Evolutionary conservation across 2,329 filamentous ascomycete species (phyloP).

Genomic region (Penicillium sp.): DNA sequence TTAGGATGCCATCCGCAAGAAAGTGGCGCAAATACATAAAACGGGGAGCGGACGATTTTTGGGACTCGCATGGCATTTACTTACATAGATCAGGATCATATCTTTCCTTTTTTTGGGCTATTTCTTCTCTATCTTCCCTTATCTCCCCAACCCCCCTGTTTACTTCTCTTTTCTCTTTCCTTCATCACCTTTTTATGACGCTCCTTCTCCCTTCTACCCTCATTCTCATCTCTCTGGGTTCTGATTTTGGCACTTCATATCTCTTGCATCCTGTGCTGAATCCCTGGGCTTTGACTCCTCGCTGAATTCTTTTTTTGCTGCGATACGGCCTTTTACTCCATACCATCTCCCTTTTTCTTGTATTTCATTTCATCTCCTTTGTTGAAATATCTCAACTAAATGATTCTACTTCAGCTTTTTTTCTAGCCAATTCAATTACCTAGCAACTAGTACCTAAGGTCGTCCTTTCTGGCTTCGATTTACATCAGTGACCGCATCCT

Average conservation of each 20-base stretch:
- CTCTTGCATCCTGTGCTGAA: constrained; percentile 23
- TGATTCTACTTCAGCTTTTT: constrained; percentile 18
- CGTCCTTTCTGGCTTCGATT: constrained; percentile 6
- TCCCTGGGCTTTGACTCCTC: constrained; percentile 18
- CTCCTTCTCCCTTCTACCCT: constrained; percentile 17
- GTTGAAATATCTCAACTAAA: constrained; percentile 31
- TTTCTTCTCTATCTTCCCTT: constrained; percentile 9
- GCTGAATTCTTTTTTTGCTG: constrained; percentile 22
- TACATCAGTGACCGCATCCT: not conserved
- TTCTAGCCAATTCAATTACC: constrained; percentile 34
- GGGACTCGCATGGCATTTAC: constrained; percentile 39
- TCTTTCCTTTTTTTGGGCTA: constrained; percentile 27
- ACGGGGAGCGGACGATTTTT: constrained; percentile 39
- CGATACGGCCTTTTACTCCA: constrained; percentile 21
- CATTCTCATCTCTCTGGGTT: constrained; percentile 16
- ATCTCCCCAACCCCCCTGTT: constrained; percentile 2
- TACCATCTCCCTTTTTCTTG: constrained; percentile 31
- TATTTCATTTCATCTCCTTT: constrained; percentile 34
- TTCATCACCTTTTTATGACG: constrained; percentile 16
- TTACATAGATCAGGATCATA: constrained; percentile 40
- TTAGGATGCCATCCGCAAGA: constrained; percentile 35
- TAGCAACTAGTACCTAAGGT: constrained; percentile 25
- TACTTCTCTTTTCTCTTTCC: constrained; percentile 12
- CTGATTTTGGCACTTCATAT: constrained; percentile 8
- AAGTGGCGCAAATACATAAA: constrained; percentile 40